Base-by-base conservation (phyloP, 495 filamentous ascomycete genomes). In the Letharia lupina region DNA sequence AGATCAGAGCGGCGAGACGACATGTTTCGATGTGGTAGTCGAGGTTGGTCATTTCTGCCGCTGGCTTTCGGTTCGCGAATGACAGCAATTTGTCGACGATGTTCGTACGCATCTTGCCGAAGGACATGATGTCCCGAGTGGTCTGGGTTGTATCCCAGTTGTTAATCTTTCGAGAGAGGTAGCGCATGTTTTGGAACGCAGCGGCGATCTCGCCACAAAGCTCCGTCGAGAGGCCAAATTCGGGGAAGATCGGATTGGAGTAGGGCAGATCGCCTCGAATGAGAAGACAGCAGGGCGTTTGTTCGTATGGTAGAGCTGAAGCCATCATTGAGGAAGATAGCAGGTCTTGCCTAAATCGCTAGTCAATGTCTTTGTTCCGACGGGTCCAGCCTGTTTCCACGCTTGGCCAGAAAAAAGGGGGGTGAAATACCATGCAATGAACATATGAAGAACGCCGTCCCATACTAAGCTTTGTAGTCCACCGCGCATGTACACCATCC, bases 371-470 rank as follows among this genome's bases (percentile, higher is more conserved):
- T 2, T 31, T 23, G 40, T 41, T 4, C 7, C 10, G 58, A 12
- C 23, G 37, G 18, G 37, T 41, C 50, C 50, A 54, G 11, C 10
- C n/a, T 13, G 4, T 40, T 23, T 41, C 33, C 9, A 60, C 33
- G 23, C 31, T 23, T 2, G 39, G 39, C 28, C 2, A 28, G 9
- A 10, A 2, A 61, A 7, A 12, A 42, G 40, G 42, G 42, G 40
- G 10, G 8, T 42, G 8, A 41, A 23, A 9, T 67, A 67, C 59
- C 65, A 67, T n/a, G 65, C n/a, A 13, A 67, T 50, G 54, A 67
- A 61, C 42, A 57, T 67, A 47, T 37, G 59, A 23, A 67, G 57
- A 11, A 67, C 45, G n/a, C 59, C 37, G 18, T 18, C 59, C 57
- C 57, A 61, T 45, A 59, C 57, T 12, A 62, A 33, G 33, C 39